These are phyloP conservation scores for Neurospora sp. DNA, from an alignment of 495 filamentous ascomycete genomes.

Conservation along the genomic window DNA sequence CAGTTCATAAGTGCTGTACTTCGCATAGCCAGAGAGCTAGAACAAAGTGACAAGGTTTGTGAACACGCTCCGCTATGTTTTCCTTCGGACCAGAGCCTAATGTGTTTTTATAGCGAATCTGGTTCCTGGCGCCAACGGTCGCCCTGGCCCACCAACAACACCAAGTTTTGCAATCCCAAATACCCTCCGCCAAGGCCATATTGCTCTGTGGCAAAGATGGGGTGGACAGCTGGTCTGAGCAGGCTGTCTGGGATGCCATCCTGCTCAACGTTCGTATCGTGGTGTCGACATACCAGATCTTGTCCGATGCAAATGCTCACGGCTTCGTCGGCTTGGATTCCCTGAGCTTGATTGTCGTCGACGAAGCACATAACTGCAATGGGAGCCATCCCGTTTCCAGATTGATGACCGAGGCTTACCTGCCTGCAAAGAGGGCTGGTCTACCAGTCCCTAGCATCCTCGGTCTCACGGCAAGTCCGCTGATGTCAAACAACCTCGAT, in stretches of 20 bases:
- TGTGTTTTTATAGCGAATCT: conserved; percentile 48
- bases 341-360: conserved; percentile 69
- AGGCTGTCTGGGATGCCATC: conserved; percentile 61
- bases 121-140: conserved; percentile 80
- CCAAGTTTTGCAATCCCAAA: conserved; percentile 47
- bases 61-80: not conserved
- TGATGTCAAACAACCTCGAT: conserved; percentile 45
- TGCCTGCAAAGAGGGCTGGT: conserved; percentile 22
- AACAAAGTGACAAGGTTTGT: conserved; percentile 51
- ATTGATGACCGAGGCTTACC: conserved; percentile 75
- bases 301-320: conserved; percentile 71
- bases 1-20: conserved; percentile 53
- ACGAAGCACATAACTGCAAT: conserved; percentile 76
- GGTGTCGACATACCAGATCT: conserved; percentile 65
- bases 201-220: conserved; percentile 58
- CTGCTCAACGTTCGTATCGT: conserved; percentile 60
- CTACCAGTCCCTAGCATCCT: conserved; percentile 58
- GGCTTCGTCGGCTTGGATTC: conserved; percentile 62
- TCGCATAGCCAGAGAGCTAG: conserved; percentile 68
- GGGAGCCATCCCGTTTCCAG: conserved; percentile 55
- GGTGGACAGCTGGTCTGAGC: conserved; percentile 65
- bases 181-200: conserved; percentile 52
- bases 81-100: conserved; percentile 11
- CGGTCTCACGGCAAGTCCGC: conserved; percentile 78
- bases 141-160: conserved; percentile 65